These are phyloP conservation scores for Cutaneotrichosporon sp. DNA, from an alignment of 1,284 basidiomycete species.

Conservation along the genomic window DNA sequence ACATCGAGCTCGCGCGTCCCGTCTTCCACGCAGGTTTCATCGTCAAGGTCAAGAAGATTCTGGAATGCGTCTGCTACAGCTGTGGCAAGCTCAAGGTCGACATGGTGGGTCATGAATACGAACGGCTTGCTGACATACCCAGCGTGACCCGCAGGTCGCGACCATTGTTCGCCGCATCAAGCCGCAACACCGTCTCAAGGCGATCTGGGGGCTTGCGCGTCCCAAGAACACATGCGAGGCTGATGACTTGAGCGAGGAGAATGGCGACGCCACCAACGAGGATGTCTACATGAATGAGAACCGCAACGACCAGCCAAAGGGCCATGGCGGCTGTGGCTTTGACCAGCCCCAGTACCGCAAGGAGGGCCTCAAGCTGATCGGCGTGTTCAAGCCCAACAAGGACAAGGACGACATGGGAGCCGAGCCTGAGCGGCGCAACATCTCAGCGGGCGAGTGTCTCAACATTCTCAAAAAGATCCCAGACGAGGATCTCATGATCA, in stretches of 20 bases:
- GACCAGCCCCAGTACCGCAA: constrained; percentile 85
- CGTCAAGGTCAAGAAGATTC: constrained; percentile 98
- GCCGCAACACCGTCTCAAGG: constrained; percentile 79
- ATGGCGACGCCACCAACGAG: constrained; percentile 72
- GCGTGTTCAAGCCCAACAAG: constrained; percentile 90
- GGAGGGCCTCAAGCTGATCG: constrained; percentile 90
- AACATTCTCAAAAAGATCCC: constrained; percentile 90
- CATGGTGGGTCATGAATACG: constrained; percentile 63
- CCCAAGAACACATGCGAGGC: constrained; percentile 77
- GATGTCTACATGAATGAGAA: constrained; percentile 51
- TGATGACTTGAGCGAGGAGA: constrained; percentile 58
- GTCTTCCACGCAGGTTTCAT: constrained; percentile 98
- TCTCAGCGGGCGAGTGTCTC: constrained; percentile 85
- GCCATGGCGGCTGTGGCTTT: constrained; percentile 95
- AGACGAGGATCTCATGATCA: constrained; percentile 78
- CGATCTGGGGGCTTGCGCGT: constrained; percentile 64
- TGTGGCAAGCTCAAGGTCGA: constrained; percentile 98
- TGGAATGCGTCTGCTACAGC: constrained; percentile 97
- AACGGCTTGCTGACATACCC: not conserved
- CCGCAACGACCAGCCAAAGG: constrained; percentile 38
- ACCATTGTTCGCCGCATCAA: constrained; percentile 78
- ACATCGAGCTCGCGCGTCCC: constrained; percentile 93
- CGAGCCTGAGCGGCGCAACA: constrained; percentile 84
- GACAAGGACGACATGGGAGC: constrained; percentile 78
- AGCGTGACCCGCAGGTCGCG: constrained; percentile 77